Conservation (phyloP, 495 filamentous ascomycete species). For the Wilcoxina mikolae region DNA sequence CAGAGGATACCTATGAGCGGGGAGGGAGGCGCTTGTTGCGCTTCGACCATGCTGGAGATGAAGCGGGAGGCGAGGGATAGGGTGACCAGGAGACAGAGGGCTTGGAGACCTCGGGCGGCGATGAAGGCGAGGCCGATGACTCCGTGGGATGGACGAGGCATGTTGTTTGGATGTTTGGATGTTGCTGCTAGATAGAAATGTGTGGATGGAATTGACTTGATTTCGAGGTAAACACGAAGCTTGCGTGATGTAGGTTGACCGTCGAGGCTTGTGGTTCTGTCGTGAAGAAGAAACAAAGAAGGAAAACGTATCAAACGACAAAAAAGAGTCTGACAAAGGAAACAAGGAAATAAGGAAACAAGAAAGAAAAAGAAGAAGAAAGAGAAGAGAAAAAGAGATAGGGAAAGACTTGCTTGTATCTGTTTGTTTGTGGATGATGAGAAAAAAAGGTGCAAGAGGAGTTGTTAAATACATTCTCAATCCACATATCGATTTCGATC, state of each 20-base stretch:
- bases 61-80: conserved; percentile 75
- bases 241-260: neutral
- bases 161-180: neutral
- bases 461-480: neutral
- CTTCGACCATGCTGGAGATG: conserved; percentile 57
- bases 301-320: conserved; percentile 1
- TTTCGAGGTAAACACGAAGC: neutral
- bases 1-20: conserved; percentile 50
- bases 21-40: conserved; percentile 46
- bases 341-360: neutral
- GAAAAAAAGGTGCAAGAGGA: neutral
- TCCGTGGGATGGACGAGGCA: conserved; percentile 40
- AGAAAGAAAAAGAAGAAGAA: neutral
- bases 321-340: neutral
- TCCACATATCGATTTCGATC: too few species aligned
- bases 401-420: neutral
- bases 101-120: conserved; percentile 54
- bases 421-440: neutral
- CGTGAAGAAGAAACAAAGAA: neutral
- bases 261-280: neutral
- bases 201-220: neutral
- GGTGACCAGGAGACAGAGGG: conserved; percentile 55
- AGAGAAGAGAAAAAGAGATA: neutral
- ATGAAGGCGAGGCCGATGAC: conserved; percentile 68
- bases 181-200: neutral